Conservation (phyloP, 495 filamentous ascomycete species). For the Lophium mytilinum region DNA sequence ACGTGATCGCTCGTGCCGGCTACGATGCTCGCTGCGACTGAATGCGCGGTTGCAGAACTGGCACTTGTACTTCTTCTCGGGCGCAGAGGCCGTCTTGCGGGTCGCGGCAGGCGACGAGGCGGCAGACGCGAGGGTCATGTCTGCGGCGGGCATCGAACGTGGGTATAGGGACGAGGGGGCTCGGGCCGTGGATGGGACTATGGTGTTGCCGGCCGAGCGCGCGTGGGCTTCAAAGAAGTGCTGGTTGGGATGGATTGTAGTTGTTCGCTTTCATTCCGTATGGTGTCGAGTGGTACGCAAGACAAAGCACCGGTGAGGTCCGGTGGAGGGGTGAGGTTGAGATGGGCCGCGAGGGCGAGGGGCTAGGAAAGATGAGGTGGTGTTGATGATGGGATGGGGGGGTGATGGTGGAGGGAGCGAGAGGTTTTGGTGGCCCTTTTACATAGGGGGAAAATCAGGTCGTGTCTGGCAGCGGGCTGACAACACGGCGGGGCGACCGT, state of each 20-base stretch:
- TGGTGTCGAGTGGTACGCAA: conserved; percentile 9
- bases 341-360: neutral
- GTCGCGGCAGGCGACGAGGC: conserved; percentile 22
- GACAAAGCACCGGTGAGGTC: conserved; percentile 11
- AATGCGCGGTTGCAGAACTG: conserved; percentile 97
- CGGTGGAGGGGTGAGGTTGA: neutral
- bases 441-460: no score
- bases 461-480: no score
- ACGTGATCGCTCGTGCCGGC: conserved; percentile 96
- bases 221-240: conserved; percentile 21
- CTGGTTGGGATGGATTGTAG: conserved; percentile 11
- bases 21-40: conserved; percentile 93
- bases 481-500: conserved; percentile 1
- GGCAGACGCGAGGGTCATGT: conserved; percentile 27
- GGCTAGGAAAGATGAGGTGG: neutral
- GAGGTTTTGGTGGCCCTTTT: conserved; percentile 1
- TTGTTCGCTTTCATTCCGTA: conserved; percentile 24
- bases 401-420: neutral
- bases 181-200: conserved; percentile 6
- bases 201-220: conserved; percentile 19
- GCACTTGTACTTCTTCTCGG: conserved; percentile 98
- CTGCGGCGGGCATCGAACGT: conserved; percentile 23
- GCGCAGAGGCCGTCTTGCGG: conserved; percentile 39
- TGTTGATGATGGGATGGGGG: neutral
- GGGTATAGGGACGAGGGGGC: neutral